Evolutionary conservation across 2,329 filamentous ascomycete species (phyloP).

Genomic region (Xylaria sp.): DNA sequence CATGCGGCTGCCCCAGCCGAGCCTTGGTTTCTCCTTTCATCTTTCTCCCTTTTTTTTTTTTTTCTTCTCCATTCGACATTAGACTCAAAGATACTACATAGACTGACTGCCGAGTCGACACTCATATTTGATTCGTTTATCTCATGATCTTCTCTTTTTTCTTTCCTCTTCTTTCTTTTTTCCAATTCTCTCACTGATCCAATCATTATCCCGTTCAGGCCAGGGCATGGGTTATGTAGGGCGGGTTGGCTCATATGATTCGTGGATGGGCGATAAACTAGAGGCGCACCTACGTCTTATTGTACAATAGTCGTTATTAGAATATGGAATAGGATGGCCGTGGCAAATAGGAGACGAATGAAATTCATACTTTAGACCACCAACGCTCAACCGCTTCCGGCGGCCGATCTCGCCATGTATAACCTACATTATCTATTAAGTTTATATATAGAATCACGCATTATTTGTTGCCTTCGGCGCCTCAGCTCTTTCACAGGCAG

Average conservation of each 20-base stretch:
- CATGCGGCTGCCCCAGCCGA: constrained; percentile 13
- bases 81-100: constrained; percentile 27
- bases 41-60: neutral
- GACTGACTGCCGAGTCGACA: constrained; percentile 30
- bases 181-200: constrained; percentile 10
- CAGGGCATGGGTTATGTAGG: constrained; percentile 18
- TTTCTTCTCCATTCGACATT: constrained; percentile 5
- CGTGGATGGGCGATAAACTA: constrained; percentile 17
- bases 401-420: constrained; percentile 16
- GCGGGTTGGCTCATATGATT: constrained; percentile 20
- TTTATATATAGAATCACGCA: constrained; percentile 33
- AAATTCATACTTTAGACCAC: constrained; percentile 9
- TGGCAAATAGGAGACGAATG: constrained; percentile 22
- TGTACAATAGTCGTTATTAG: constrained; percentile 29
- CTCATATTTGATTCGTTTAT: constrained; percentile 14
- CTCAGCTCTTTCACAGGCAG: constrained; percentile 14
- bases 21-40: constrained; percentile 10
- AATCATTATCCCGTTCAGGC: constrained; percentile 4
- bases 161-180: neutral
- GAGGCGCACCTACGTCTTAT: constrained; percentile 19
- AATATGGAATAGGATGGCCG: neutral
- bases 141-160: neutral
- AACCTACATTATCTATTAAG: constrained; percentile 18
- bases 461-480: constrained; percentile 22
- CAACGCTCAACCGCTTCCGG: constrained; percentile 23